Evolutionary conservation across 352 stramenopile species (phyloP).

Genomic region (Phytophthora sp.): DNA sequence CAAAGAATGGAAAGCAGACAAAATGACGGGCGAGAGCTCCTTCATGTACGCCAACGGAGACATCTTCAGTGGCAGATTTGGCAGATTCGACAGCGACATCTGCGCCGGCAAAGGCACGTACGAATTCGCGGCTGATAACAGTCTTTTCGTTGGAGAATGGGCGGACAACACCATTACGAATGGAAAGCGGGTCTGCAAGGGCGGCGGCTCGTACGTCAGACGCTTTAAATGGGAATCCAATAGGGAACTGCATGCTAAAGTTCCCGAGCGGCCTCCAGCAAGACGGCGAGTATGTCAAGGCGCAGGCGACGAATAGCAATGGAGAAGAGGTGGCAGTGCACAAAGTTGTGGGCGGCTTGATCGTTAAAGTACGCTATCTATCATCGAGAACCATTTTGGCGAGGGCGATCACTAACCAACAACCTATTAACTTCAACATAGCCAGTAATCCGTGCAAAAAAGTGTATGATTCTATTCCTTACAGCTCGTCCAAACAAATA

Average conservation of each 20-base stretch:
- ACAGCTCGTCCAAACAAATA: not conserved
- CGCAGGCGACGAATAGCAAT: constrained; percentile 43
- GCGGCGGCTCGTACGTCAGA: constrained; percentile 82
- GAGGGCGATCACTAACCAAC: too few relatives aligned
- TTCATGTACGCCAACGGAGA: constrained; percentile 92
- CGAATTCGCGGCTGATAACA: constrained; percentile 86
- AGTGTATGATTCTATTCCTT: constrained; percentile 30
- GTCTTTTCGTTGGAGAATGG: constrained; percentile 88
- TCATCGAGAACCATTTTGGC: not conserved
- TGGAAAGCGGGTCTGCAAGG: constrained; percentile 93
- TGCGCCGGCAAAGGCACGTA: constrained; percentile 90
- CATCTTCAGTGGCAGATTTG: constrained; percentile 92
- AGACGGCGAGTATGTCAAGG: constrained; percentile 84
- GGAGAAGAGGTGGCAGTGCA: constrained; percentile 60
- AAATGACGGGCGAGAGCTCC: constrained; percentile 91
- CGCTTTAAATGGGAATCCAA: constrained; percentile 85
- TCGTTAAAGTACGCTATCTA: constrained; percentile 73
- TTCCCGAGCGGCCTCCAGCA: constrained; percentile 89
- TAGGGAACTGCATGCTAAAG: constrained; percentile 88
- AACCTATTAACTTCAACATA: not conserved
- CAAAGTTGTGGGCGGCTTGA: constrained; percentile 74
- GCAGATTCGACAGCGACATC: constrained; percentile 79
- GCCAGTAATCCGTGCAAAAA: constrained; percentile 28
- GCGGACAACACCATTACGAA: constrained; percentile 85
- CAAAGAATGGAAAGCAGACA: constrained; percentile 86